Percentiles rank a stretch among this genome's conserved stretches.
These are phyloP conservation scores for Pythium aristosporum DNA, from an alignment of 352 stramenopile species.

Conservation along the genomic window DNA sequence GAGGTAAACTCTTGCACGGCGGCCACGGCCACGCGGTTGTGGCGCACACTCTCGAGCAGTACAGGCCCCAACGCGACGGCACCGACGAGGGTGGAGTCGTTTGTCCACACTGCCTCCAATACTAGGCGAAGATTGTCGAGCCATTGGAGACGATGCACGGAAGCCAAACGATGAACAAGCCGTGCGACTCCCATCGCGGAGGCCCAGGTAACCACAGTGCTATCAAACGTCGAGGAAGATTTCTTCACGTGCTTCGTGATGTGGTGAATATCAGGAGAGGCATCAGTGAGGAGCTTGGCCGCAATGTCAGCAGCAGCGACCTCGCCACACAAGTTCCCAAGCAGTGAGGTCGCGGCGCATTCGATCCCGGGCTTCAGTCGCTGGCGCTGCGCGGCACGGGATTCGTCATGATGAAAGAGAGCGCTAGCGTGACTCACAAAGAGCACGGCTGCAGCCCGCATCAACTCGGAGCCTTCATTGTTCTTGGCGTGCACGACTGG, in stretches of 20 bases:
- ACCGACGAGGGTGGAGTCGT: neutral
- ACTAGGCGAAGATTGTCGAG: constrained; percentile 39
- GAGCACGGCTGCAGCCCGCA: constrained; percentile 4
- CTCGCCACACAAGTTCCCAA: neutral
- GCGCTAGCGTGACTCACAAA: constrained; percentile 17
- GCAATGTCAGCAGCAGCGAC: neutral
- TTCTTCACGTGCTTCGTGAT: neutral
- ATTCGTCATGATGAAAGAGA: constrained; percentile 4
- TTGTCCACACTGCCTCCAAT: constrained; percentile 19
- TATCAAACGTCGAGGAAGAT: neutral
- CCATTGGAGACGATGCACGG: constrained; percentile 31
- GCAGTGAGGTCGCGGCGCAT: neutral
- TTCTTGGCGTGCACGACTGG: neutral
- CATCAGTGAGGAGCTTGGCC: neutral
- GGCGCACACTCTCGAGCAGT: constrained; percentile 11
- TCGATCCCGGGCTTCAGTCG: neutral
- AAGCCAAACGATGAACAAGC: constrained; percentile 3
- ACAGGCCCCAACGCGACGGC: constrained; percentile 10
- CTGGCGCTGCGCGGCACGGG: neutral
- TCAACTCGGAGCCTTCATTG: neutral
- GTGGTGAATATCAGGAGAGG: neutral
- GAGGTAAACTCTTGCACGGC: constrained; percentile 15
- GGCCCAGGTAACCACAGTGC: constrained; percentile 6
- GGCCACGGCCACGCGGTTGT: neutral
- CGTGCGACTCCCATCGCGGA: constrained; percentile 10